A percentile compares a stretch with the other conserved stretches of the same genome.
These are phyloP conservation scores for Tricladium varicosporioides DNA, from an alignment of 2,329 filamentous ascomycete genomes.

Conservation along the genomic window DNA sequence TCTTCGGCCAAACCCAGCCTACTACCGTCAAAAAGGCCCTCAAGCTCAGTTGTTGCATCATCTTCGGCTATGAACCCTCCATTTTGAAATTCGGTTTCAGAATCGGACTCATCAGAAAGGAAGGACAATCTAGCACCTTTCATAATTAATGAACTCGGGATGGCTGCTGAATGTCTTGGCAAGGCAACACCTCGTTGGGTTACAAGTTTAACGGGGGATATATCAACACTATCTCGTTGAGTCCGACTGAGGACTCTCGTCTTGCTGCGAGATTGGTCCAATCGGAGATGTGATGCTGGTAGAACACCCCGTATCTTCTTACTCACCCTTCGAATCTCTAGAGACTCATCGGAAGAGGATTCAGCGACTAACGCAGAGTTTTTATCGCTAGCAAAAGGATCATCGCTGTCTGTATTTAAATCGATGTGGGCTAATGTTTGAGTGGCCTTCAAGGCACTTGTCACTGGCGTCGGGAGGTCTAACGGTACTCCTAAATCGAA, in stretches of 20 bases:
- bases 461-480: conserved; percentile 31
- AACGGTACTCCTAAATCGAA: neutral
- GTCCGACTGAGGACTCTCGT: conserved; percentile 19
- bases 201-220: conserved; percentile 17
- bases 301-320: conserved; percentile 56
- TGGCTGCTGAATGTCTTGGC: conserved; percentile 14
- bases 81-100: conserved; percentile 15
- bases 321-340: conserved; percentile 27
- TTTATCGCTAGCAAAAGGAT: conserved; percentile 22
- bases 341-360: conserved; percentile 30
- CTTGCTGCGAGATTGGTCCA: conserved; percentile 49
- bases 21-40: conserved; percentile 20
- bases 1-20: conserved; percentile 29
- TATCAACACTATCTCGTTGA: conserved; percentile 13
- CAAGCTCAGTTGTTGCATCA: conserved; percentile 9
- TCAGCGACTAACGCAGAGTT: conserved; percentile 4
- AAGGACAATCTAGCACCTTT: conserved; percentile 12
- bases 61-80: conserved; percentile 16
- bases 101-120: conserved; percentile 29
- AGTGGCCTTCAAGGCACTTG: conserved; percentile 26
- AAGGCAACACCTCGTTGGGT: conserved; percentile 33
- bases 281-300: conserved; percentile 64
- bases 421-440: conserved; percentile 15
- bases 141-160: neutral
- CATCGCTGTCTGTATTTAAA: conserved; percentile 22